A percentile compares a stretch with the other conserved stretches of the same genome.
These are phyloP conservation scores for Fistulina hepatica DNA, from an alignment of 1,284 basidiomycete genomes.

Conservation along the genomic window DNA sequence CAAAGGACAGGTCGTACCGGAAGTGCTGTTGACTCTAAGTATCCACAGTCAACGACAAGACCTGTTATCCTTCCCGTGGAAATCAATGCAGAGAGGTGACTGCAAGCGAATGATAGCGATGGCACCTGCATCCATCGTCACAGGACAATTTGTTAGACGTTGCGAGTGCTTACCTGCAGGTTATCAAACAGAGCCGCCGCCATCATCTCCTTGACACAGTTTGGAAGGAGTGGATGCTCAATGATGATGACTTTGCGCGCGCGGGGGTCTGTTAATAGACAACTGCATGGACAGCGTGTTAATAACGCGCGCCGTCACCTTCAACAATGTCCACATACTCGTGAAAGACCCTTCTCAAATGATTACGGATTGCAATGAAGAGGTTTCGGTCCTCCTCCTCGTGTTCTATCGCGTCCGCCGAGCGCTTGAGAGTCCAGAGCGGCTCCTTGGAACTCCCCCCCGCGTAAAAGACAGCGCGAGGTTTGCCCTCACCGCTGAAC, in stretches of 20 bases:
- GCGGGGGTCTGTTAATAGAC: constrained; percentile 87
- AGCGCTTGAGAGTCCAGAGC: constrained; percentile 52
- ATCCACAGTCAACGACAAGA: constrained; percentile 85
- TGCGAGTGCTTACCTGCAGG: constrained; percentile 50
- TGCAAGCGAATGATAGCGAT: constrained; percentile 84
- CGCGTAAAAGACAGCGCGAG: constrained; percentile 63
- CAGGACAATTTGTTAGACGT: neutral
- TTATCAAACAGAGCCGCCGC: constrained; percentile 85
- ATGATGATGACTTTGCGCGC: constrained; percentile 87
- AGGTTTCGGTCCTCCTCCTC: constrained; percentile 65
- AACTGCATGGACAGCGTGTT: constrained; percentile 37
- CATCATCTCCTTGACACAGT: constrained; percentile 80
- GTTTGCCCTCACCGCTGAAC: constrained; percentile 80
- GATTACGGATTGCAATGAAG: constrained; percentile 55
- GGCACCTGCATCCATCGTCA: constrained; percentile 53
- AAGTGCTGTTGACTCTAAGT: constrained; percentile 79
- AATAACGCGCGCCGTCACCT: constrained; percentile 8
- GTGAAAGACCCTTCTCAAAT: constrained; percentile 71
- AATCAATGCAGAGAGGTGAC: constrained; percentile 75
- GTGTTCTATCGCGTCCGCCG: constrained; percentile 41
- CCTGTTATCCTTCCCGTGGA: constrained; percentile 85
- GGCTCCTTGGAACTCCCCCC: constrained; percentile 29
- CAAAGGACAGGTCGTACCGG: constrained; percentile 48
- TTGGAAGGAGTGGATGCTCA: constrained; percentile 81
- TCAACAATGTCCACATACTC: constrained; percentile 46